Base-by-base conservation (phyloP, 495 filamentous ascomycete species). In the Sordaria brevicollis region DNA sequence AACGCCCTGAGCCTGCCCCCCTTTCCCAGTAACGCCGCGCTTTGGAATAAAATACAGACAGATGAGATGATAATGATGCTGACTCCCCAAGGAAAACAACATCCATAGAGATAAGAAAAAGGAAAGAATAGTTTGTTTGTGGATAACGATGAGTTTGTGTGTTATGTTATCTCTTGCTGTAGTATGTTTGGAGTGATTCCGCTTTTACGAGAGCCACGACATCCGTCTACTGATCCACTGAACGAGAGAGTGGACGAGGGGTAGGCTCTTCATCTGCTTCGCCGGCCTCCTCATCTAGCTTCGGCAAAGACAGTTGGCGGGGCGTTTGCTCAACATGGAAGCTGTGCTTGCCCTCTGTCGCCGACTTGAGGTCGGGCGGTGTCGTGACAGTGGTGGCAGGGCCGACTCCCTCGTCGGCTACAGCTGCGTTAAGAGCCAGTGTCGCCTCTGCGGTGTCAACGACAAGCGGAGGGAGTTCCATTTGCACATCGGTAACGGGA, bases 281-380 rank as follows among this genome's bases (percentile, higher is more conserved):
- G 66, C 71, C 5, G 39, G 5, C 31, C 31, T 35, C 11, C 19
- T 54, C 70, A 66, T 35, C 67, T 8, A 33, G 31, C 6, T 54
- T 69, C 19, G 65, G 34, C 31, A 67, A 39, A 15, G 76, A 67
- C 2, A n/a, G 34, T 17, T 73, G 74, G 1, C 78, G 74, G 38
- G 78, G 78, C 19, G 78, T 80, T 71, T 79, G 76, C 0, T 79
- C 74, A 4, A 79, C 67, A 25, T 75, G 67, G 34, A 62, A 39
- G 8, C 29, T 68, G 10, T 33, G 37, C 21, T 37, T 69, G 11
- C 36, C 41, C 11, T 67, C 37, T 19, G 67, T 34, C 17, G 67
- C 68, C 4, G 35, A 11, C 33, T 57, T 36, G 1, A 37, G 65
- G 33, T 73, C 72, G 1, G 77, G 74, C 21, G 77, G 77, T 1